Base-by-base conservation (phyloP, 108 stramenopile genomes). In the Parietichytrium sp. region DNA sequence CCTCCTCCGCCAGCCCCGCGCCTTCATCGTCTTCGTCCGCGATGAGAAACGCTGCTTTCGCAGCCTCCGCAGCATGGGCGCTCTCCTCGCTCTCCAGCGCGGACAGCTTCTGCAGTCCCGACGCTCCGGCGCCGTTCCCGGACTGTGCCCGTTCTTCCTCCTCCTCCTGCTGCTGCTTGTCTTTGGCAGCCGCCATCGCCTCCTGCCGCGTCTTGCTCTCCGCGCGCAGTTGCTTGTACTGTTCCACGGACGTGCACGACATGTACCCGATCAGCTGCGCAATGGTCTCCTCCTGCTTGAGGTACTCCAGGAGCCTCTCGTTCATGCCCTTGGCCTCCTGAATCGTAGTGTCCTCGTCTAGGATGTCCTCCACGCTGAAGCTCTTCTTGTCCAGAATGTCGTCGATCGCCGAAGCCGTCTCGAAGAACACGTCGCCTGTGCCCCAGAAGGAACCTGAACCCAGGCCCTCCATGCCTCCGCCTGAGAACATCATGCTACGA, bases 241-340 rank as follows among this genome's bases (percentile, higher is more conserved):
- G 36, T n/a, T 72, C 45, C 29, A 72, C n/a, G 20, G 36, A 33
- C 10, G 61, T 72, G 42, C 61, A 72, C 13, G 61, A 33, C 15
- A 72, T 42, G 20, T 72, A 72, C 23, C 20, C 36, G 6, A 72
- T 33, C 0, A 72, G 61, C 20, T n/a, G 61, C 8, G 33, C 8
- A 25, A 72, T 33, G 6, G 61, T 72, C 42, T 31, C 16, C 23
- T 33, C 38, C 61, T 72, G 38, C 42, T 72, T 72, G 29, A 72
- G 3, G 20, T 45, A 72, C 1, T 72, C 61, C 6, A 72, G 38
- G 0, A 72, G 61, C 61, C 20, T 72, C 45, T 72, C 61, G 20
- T 72, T 72, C 42, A 3, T 42, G 10, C 38, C 61, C 61, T 72
- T 72, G 61, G 61, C 45, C 20, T 72, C 61, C 61, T 72, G 61